These are phyloP conservation scores for Raffaelea deltoideospora DNA, from an alignment of 2,329 filamentous ascomycete species.

Conservation along the genomic window DNA sequence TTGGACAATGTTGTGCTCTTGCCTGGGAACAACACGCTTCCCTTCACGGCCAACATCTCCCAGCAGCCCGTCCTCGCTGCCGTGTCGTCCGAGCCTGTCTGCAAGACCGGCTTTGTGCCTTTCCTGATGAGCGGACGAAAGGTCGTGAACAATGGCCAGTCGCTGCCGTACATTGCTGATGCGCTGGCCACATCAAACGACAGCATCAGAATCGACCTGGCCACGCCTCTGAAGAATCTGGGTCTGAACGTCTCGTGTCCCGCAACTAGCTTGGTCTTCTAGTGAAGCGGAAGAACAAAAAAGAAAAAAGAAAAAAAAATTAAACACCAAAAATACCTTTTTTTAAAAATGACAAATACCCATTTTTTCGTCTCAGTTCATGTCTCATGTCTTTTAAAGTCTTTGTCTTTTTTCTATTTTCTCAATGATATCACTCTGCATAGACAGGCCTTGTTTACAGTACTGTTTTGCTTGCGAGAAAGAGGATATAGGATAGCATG, in stretches of 20 bases:
- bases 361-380: too few species aligned
- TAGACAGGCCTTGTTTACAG: too few species aligned
- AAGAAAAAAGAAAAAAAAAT: too few species aligned
- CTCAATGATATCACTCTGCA: too few species aligned
- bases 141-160: constrained; percentile 34
- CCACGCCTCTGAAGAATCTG: constrained; percentile 23
- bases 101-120: constrained; percentile 37
- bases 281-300: too few species aligned
- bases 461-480: too few species aligned
- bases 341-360: too few species aligned
- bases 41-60: constrained; percentile 37
- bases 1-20: constrained; percentile 42
- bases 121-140: constrained; percentile 37
- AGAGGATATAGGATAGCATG: too few species aligned
- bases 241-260: constrained; percentile 13
- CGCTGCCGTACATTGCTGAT: constrained; percentile 39
- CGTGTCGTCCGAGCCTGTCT: constrained; percentile 28
- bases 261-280: neutral
- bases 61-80: constrained; percentile 31
- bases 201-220: constrained; percentile 36
- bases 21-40: constrained; percentile 42
- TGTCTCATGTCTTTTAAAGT: too few species aligned
- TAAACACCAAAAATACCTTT: too few species aligned
- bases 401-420: too few species aligned
- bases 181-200: constrained; percentile 36